Conservation (phyloP, 2,329 filamentous ascomycete genomes). For the Sclerotinia spermophila region DNA sequence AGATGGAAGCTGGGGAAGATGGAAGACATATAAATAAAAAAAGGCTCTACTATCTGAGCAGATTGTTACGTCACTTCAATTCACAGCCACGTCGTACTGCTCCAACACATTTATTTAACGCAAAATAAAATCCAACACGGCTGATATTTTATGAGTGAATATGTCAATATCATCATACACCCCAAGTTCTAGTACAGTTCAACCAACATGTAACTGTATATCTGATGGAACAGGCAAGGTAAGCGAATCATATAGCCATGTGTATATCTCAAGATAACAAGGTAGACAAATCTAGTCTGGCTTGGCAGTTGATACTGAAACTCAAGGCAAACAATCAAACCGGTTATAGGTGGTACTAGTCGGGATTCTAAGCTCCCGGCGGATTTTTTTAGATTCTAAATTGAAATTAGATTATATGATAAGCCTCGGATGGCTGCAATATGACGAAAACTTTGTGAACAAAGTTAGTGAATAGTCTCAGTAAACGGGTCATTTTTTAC, state of each 20-base stretch:
- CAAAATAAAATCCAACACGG: not conserved
- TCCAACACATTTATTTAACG: not conserved
- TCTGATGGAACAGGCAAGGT: not conserved
- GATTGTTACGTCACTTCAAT: not conserved
- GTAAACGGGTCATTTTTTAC: not conserved
- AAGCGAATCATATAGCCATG: not conserved
- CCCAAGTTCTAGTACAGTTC: not conserved
- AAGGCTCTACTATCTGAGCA: too few relatives aligned
- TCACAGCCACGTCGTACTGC: not conserved
- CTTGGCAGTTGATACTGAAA: not conserved
- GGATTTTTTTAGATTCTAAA: not conserved
- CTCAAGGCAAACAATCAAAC: too few relatives aligned
- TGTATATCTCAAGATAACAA: too few relatives aligned
- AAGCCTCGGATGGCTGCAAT: not conserved
- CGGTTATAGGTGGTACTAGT: fast-evolving
- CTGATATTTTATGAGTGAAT: not conserved
- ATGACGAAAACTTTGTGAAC: not conserved
- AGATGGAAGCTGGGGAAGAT: not conserved
- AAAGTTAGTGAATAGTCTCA: too few relatives aligned
- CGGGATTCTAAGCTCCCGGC: not conserved
- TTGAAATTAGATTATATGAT: not conserved
- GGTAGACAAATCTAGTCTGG: fast-evolving
- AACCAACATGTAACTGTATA: not conserved
- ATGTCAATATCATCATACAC: too few relatives aligned
- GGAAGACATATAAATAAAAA: not conserved